Base-by-base conservation (phyloP, 306 rosid genomes). In the Ceratonia siliqua region DNA sequence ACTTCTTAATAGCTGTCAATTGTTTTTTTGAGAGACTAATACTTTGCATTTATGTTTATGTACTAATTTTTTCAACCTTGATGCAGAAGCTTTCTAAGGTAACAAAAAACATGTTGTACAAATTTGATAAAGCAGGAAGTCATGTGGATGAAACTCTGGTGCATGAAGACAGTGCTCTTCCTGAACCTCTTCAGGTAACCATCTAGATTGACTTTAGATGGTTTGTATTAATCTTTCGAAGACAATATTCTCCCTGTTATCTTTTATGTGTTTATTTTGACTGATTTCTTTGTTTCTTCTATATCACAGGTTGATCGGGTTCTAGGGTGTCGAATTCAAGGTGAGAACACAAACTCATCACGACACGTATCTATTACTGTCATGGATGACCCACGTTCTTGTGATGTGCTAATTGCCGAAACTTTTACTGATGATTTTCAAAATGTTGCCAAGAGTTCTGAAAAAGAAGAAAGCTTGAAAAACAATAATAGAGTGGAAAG, bases 251-350 rank as follows among this genome's bases (percentile, higher is more conserved):
- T 70, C 41, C 57, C 8, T 57, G 53, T 66, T 63, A 71, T 69
- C 78, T 71, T 64, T 46, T 20, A 46, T 70, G 76, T 62, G 49
- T 68, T 75, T 48, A 45, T 66, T 57, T 25, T 64, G 75, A 76
- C 78, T 78, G 63, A 66, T 69, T 81, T 24, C 43, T 65, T 36
- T 17, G 46, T 70, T 64, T 30, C 80, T 68, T 73, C 18, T 61
- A 5, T 78, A 77, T 85, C 25, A 69, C 87, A 95, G 99, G 97
- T 95, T 70, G 99, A 92, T 82, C 94, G 96, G 63, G 91, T 95
- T 80, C 79, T 95, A 73, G 99, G 99, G 53, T 95, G 99, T 81
- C 97, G 96, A 78, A 78, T 90, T 82, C 88, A 76, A 32, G 91
- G 85, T 63, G 81, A 82, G 70, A 68, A 79, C 66, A 70, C 41